Conservation (phyloP, 2,329 filamentous ascomycete species). For the Fusarium beomiforme region DNA sequence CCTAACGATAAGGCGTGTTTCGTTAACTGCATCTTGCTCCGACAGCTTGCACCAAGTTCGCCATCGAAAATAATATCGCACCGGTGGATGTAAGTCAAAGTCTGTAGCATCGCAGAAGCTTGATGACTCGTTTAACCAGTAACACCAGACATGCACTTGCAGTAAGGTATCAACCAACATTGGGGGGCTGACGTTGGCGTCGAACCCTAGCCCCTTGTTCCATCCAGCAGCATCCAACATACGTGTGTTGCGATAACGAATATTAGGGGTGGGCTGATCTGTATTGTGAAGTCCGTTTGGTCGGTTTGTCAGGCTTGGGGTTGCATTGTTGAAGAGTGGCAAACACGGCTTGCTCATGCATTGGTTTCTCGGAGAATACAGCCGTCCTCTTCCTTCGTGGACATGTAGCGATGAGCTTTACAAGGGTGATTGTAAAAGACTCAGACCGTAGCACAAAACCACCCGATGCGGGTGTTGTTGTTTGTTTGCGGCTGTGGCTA, state of each 20-base stretch:
- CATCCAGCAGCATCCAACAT: background rate
- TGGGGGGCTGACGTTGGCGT: constrained; percentile 9
- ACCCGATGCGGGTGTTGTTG: constrained; percentile 4
- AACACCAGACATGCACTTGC: background rate
- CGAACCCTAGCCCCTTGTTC: constrained; percentile 1
- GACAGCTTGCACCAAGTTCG: background rate
- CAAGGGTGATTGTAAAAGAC: background rate
- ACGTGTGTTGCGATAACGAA: constrained; percentile 6
- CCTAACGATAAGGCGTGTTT: background rate
- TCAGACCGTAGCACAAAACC: constrained; percentile 6
- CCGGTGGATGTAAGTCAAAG: background rate
- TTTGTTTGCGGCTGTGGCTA: constrained; percentile 28
- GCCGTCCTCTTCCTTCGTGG: background rate
- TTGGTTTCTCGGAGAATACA: constrained; percentile 26
- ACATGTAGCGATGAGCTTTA: background rate
- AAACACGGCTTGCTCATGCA: constrained; percentile 5
- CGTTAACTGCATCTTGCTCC: background rate
- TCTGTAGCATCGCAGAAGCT: background rate
- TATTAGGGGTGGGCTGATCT: constrained; percentile 12
- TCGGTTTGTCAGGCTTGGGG: constrained; percentile 8
- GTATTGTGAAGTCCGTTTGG: background rate
- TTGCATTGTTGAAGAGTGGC: constrained; percentile 23
- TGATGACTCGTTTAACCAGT: constrained; percentile 1
- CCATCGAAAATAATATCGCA: background rate
- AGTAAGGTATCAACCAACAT: background rate